Percentiles rank a stretch among this genome's conserved stretches.
Conservation (phyloP, 2,329 filamentous ascomycete species). For the Aspergillus awamori region DNA sequence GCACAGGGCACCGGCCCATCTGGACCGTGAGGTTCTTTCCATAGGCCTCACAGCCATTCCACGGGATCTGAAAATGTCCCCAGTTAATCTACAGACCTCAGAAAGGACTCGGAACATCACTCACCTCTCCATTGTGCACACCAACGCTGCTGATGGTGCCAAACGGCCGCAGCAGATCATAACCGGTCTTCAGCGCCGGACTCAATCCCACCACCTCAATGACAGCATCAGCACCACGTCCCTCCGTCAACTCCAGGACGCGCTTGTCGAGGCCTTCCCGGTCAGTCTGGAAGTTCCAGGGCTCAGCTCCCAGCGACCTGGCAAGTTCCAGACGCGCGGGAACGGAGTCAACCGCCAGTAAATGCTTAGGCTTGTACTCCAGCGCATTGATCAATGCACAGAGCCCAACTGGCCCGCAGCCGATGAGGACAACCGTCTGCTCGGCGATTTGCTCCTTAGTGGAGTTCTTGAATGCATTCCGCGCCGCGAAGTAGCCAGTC, state of each 20-base stretch:
- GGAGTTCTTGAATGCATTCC: constrained; percentile 72
- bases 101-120: constrained; percentile 15
- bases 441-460: constrained; percentile 61
- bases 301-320: constrained; percentile 73
- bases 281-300: constrained; percentile 75
- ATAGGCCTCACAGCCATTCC: constrained; percentile 65
- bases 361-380: constrained; percentile 72
- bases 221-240: constrained; percentile 81
- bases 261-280: constrained; percentile 66
- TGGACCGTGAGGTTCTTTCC: constrained; percentile 72
- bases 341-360: constrained; percentile 80
- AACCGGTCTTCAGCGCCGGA: constrained; percentile 69
- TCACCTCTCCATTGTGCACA: constrained; percentile 72
- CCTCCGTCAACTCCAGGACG: constrained; percentile 74
- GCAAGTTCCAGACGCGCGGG: constrained; percentile 74
- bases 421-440: constrained; percentile 75
- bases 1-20: constrained; percentile 77
- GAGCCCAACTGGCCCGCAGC: constrained; percentile 82
- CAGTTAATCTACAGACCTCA: constrained; percentile 24
- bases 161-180: constrained; percentile 71
- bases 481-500: constrained; percentile 77
- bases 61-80: constrained; percentile 58
- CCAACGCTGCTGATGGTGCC: constrained; percentile 75
- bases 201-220: constrained; percentile 76
- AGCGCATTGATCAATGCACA: constrained; percentile 78